Evolutionary conservation across 176 grass and related monocot genomes (phyloP), one percentile per base, ranked within the genome.

Genomic region (Cenchrus purpureus): DNA sequence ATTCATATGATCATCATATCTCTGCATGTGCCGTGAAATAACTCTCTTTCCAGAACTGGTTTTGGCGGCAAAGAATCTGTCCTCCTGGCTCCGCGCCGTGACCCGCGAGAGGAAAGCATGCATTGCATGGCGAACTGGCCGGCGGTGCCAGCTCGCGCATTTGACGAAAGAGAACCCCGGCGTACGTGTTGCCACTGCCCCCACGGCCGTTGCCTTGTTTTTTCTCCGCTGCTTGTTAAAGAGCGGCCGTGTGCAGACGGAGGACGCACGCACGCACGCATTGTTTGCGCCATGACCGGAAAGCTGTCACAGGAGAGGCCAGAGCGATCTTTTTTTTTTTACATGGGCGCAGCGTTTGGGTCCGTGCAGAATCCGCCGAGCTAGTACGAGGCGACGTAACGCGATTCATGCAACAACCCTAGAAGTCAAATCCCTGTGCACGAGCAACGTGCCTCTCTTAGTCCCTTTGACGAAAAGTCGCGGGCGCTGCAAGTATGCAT

Each of bases 21-120:
- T 84, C 12, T 67, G 74, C 87, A 73, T 82, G 86, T 82, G 72
- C 63, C 61, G 52, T 87, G 8, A 25, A 25, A 71, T 46, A 46
- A 9, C 45, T 46, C 40, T 62, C 54, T 19, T 60, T 68, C 40
- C 15, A 10, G 22, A 2, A 49, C n/a, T 17, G 12, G 48, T 37
- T n/a, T 54, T 7, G 28, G 44, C 11, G 10, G 62, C 12, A 44
- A 32, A 8, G 28, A 15, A n/a, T 65, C 2, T 59, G 83, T 49
- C 73, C 83, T 68, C 63, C n/a, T 4, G 10, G 71, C 59, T 46
- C 58, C 52, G 20, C 14, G 10, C 62, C 75, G 43, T 62, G 74
- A 19, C 12, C 5, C 4, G 12, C 2, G 44, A 4, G 59, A 44
- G 34, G 29, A 53, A 40, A 40, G 37, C 37, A 40, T 40, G 37